phyloP scores from a whole-genome alignment of 1,139 yeast genomes.

The Petasospora rhodanensis region DNA sequence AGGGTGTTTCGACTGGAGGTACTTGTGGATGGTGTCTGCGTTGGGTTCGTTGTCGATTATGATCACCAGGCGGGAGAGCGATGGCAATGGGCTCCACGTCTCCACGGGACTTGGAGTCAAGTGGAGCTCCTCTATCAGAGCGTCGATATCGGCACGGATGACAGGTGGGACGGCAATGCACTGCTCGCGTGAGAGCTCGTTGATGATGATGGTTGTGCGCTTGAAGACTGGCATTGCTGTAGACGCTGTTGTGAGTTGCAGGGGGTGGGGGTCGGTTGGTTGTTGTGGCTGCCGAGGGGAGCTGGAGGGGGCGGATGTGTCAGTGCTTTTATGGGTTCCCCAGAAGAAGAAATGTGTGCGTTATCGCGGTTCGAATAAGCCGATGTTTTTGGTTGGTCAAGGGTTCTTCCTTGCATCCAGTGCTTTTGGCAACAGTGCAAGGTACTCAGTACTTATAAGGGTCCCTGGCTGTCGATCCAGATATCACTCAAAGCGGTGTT shows the following conservation, averaged over 20 bases:
- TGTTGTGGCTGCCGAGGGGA: too few relatives aligned
- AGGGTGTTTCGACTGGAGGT: slow-evolving; percentile 24
- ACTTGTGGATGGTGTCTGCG: slow-evolving; percentile 30
- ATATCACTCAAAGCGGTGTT: too few relatives aligned
- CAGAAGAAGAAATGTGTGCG: too few relatives aligned
- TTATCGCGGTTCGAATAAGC: too few relatives aligned
- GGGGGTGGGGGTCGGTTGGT: background rate
- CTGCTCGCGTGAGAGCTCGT: slow-evolving; percentile 19
- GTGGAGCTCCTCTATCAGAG: background rate
- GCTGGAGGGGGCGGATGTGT: too few relatives aligned
- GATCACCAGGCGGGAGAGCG: slow-evolving; percentile 38
- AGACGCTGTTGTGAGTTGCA: background rate
- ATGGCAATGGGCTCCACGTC: slow-evolving; percentile 44
- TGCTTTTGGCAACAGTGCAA: too few relatives aligned
- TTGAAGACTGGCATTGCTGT: slow-evolving; percentile 10
- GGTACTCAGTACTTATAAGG: too few relatives aligned
- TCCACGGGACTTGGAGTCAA: slow-evolving; percentile 26
- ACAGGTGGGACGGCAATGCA: slow-evolving; percentile 16
- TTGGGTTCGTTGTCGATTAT: slow-evolving; percentile 34
- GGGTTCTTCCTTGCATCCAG: too few relatives aligned
- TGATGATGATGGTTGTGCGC: slow-evolving; percentile 22
- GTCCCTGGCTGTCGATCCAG: too few relatives aligned
- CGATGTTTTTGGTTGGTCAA: too few relatives aligned
- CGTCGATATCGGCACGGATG: slow-evolving; percentile 15
- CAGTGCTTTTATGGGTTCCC: background rate